Conservation (phyloP, 169 alveolate species). For the Neospora caninum region DNA sequence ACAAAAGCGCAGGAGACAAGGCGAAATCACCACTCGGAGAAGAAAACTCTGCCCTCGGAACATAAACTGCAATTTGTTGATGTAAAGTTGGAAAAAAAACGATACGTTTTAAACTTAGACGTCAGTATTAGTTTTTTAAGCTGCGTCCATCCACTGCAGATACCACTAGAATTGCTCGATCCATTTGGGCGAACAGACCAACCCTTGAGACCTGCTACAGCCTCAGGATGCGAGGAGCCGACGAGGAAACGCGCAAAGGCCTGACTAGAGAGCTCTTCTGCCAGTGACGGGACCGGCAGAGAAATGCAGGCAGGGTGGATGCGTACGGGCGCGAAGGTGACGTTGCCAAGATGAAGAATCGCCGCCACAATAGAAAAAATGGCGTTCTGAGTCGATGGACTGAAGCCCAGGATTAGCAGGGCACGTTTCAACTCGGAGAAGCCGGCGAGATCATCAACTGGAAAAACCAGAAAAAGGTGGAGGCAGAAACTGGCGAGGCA, state of each 20-base stretch:
- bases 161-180: too few relatives aligned
- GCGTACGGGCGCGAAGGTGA: slow-evolving; percentile 32
- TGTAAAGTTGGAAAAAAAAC: too few relatives aligned
- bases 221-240: not conserved
- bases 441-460: slow-evolving; percentile 54
- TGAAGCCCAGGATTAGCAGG: slow-evolving; percentile 38
- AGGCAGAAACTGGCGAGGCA: not conserved
- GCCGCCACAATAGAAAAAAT: slow-evolving; percentile 57
- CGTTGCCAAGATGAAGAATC: slow-evolving; percentile 49
- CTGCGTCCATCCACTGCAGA: too few relatives aligned
- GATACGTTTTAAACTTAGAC: too few relatives aligned
- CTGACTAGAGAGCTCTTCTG: too few relatives aligned
- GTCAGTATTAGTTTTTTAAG: too few relatives aligned
- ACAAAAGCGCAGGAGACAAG: too few relatives aligned
- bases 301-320: not conserved
- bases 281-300: too few relatives aligned
- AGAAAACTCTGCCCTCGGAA: too few relatives aligned
- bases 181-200: slow-evolving; percentile 31
- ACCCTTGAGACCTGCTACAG: slow-evolving; percentile 30
- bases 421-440: slow-evolving; percentile 57
- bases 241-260: too few relatives aligned
- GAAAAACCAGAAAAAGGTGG: not conserved
- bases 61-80: too few relatives aligned
- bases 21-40: too few relatives aligned
- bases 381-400: slow-evolving; percentile 42